Base-by-base conservation (phyloP, 164 flowering plant species). In the grape (Vitis vinifera) region DNA sequence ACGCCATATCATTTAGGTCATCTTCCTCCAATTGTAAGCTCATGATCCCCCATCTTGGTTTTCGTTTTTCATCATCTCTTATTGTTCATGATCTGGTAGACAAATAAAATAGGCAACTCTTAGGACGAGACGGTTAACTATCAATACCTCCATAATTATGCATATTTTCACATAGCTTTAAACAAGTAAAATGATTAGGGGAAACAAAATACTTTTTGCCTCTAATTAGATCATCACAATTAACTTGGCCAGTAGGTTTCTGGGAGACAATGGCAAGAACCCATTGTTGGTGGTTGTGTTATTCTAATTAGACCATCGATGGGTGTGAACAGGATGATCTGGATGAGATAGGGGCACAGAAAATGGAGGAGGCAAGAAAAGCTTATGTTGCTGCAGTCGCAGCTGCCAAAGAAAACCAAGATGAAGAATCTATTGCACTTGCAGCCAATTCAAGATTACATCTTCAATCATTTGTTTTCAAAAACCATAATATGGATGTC, bases 291-390 rank as follows among this genome's bases (percentile, higher is more conserved):
- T 51, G 57, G 58, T n/a, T 2, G 12, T 51, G 15, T 51, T 29
- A 12, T 17, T 48, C 10, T 31, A n/a, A 51, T 29, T 68, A 19
- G 29, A 53, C 11, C 5, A 31, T 51, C 4, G 0, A 8, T 74
- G 13, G 72, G 62, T 59, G 27, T 75, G 68, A 60, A 71, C 85
- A 89, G 97, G 93, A 90, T 62, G 73, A 81, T 57, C 60, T 79
- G 69, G 85, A 90, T 67, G 88, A 87, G 48, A 65, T 64, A 9
- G 83, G 87, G 67, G 73, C 86, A 80, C 74, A 79, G 73, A 74
- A 83, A 74, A 79, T 95, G 86, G 97, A 93, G 74, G 87, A 80
- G 66, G 99, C 97, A 60, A 83, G 90, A 71, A 77, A 74, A 71
- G 87, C 93, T 15, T 93, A 93, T 50, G 44, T 87, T 14, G 80